Percentiles rank a stretch among this genome's conserved stretches.
Conservation (phyloP, 2,329 filamentous ascomycete genomes). For the Pseudocercospora cruenta region DNA sequence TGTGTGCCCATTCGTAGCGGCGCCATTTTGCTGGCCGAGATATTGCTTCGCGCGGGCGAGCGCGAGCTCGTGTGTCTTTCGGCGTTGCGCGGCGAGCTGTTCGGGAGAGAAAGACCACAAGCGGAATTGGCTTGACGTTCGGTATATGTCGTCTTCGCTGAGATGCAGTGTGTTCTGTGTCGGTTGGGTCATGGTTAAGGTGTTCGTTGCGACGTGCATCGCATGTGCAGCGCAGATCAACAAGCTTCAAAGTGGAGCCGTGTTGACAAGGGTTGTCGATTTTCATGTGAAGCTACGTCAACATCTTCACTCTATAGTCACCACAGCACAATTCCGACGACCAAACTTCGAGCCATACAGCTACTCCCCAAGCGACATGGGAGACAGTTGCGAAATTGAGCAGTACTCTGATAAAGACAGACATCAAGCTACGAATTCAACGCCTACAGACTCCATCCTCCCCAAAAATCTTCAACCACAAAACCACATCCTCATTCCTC, state of each 20-base stretch:
- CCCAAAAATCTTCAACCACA: no score
- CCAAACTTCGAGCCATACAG: no score
- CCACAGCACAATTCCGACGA: no score
- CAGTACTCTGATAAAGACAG: no score
- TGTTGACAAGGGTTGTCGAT: background rate
- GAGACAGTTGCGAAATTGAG: no score
- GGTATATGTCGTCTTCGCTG: conserved; percentile 90
- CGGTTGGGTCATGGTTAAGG: background rate
- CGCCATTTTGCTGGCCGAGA: conserved; percentile 37
- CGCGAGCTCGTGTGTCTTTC: conserved; percentile 79
- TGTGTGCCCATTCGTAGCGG: conserved; percentile 46
- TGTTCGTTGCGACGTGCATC: background rate
- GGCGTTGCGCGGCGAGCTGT: conserved; percentile 71
- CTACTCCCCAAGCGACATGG: no score
- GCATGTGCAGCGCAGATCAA: background rate
- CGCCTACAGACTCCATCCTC: no score
- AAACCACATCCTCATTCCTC: no score
- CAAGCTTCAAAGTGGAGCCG: background rate
- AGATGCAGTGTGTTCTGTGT: conserved; percentile 41
- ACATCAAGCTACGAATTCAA: no score
- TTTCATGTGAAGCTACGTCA: background rate
- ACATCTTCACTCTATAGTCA: background rate
- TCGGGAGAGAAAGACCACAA: conserved; percentile 88
- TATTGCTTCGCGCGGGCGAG: conserved; percentile 66
- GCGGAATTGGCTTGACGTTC: conserved; percentile 84